These are phyloP conservation scores for Trametopsis cervina DNA, from an alignment of 768 basidiomycete genomes.

Conservation along the genomic window DNA sequence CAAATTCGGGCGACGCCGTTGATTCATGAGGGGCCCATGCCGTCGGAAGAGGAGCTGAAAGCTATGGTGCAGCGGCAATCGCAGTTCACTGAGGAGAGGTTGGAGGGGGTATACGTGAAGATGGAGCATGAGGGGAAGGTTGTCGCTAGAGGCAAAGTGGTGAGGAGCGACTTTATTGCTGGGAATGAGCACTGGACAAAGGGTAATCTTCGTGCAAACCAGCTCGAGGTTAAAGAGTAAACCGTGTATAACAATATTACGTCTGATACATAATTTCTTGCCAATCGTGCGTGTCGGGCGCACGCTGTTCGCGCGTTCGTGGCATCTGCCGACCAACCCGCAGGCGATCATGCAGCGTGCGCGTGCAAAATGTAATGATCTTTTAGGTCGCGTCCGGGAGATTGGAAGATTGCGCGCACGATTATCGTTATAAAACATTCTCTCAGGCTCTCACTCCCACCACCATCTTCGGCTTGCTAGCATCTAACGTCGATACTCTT, in stretches of 20 bases:
- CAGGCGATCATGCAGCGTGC: too few relatives aligned
- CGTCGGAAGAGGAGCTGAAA: conserved; percentile 31
- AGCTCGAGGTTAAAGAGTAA: neutral
- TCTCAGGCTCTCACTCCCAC: neutral
- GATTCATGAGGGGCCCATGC: conserved; percentile 36
- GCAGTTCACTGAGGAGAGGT: conserved; percentile 37
- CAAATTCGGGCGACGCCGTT: conserved; percentile 37
- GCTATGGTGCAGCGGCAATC: conserved; percentile 41
- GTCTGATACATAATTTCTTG: too few relatives aligned
- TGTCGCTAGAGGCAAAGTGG: conserved; percentile 44
- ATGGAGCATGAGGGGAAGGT: conserved; percentile 36
- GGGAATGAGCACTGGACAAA: conserved; percentile 58
- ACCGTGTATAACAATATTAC: neutral
- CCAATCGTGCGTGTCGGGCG: too few relatives aligned
- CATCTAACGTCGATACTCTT: neutral
- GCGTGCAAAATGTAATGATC: too few relatives aligned
- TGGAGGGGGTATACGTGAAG: conserved; percentile 57
- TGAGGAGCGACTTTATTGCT: conserved; percentile 53
- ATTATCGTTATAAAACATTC: neutral
- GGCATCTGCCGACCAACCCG: neutral
- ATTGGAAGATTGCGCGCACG: neutral
- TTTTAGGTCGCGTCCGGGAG: neutral
- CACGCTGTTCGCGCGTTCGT: neutral
- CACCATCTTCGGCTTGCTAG: neutral
- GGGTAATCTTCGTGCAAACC: conserved; percentile 32